Evolutionary conservation across 2,329 filamentous ascomycete genomes (phyloP).

Genomic region (Thielaviopsis ethacetica): DNA sequence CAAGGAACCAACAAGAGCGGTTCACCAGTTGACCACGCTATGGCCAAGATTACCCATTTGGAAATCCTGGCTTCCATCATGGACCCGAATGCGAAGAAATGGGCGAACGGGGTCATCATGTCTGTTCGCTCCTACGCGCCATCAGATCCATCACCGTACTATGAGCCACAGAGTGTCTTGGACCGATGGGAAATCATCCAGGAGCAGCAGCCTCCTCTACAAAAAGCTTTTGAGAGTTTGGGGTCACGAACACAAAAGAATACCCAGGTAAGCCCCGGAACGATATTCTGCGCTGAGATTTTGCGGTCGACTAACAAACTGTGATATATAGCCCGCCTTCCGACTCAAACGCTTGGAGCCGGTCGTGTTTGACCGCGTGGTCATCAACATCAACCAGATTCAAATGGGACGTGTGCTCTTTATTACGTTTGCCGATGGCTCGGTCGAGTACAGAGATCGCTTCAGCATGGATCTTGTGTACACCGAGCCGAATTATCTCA

Average conservation of each 20-base stretch:
- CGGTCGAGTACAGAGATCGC: constrained; percentile 64
- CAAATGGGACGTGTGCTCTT: constrained; percentile 58
- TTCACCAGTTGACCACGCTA: constrained; percentile 29
- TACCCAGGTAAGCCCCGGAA: neutral
- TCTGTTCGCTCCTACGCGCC: constrained; percentile 11
- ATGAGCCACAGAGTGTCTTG: constrained; percentile 56
- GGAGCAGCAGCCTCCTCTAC: constrained; percentile 48
- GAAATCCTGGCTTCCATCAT: constrained; percentile 53
- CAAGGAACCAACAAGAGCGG: constrained; percentile 27
- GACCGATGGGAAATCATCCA: constrained; percentile 68
- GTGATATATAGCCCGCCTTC: constrained; percentile 16
- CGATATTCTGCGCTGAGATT: neutral
- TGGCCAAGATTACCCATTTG: constrained; percentile 55
- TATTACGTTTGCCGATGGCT: constrained; percentile 64
- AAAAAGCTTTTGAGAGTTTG: constrained; percentile 64
- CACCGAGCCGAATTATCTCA: constrained; percentile 44
- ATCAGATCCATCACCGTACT: constrained; percentile 30
- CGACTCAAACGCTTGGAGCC: constrained; percentile 50
- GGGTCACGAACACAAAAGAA: constrained; percentile 38
- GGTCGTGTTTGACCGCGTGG: constrained; percentile 45
- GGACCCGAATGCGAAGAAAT: constrained; percentile 37
- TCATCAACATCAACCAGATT: constrained; percentile 50
- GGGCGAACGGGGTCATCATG: constrained; percentile 15
- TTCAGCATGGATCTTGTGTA: constrained; percentile 54
- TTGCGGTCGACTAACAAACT: constrained; percentile 9